A percentile compares a stretch with the other conserved stretches of the same genome.
Conservation (phyloP, 1,139 yeast genomes). For the Candida tropicalis region DNA sequence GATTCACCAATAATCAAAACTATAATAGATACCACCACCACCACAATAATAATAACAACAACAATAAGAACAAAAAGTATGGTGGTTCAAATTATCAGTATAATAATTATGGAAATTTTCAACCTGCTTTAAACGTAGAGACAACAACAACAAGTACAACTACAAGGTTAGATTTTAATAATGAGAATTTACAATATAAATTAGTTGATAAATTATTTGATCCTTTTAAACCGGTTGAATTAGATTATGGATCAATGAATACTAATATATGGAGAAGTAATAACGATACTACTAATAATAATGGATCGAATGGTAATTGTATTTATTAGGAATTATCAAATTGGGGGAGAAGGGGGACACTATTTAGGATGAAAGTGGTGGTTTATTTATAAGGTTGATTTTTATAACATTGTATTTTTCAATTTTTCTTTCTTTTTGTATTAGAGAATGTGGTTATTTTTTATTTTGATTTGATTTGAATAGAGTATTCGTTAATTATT, state of each 20-base stretch:
- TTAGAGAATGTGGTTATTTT: not conserved
- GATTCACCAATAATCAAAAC: not conserved
- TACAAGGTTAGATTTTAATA: too few species aligned
- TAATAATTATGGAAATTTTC: not conserved
- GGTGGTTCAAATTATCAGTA: not conserved
- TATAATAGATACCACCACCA: not conserved
- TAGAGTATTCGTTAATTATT: not conserved
- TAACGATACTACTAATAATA: not conserved
- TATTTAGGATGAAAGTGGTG: too few species aligned
- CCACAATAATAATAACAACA: not conserved
- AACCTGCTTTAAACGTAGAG: too few species aligned
- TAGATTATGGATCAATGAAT: constrained; percentile 7
- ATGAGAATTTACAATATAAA: too few species aligned
- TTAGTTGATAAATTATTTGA: constrained; percentile 20
- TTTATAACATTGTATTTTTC: not conserved
- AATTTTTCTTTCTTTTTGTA: not conserved
- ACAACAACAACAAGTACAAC: not conserved
- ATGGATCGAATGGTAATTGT: constrained; percentile 2
- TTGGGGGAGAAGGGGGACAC: too few species aligned
- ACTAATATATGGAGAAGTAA: constrained; percentile 11
- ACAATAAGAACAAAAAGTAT: not conserved
- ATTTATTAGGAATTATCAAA: not conserved
- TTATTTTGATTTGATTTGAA: not conserved
- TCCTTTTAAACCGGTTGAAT: constrained; percentile 25
- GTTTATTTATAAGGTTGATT: not conserved